A percentile compares a stretch with the other conserved stretches of the same genome.
These are phyloP conservation scores for Termitomyces sp. DNA, from an alignment of 768 basidiomycete species.

Conservation along the genomic window DNA sequence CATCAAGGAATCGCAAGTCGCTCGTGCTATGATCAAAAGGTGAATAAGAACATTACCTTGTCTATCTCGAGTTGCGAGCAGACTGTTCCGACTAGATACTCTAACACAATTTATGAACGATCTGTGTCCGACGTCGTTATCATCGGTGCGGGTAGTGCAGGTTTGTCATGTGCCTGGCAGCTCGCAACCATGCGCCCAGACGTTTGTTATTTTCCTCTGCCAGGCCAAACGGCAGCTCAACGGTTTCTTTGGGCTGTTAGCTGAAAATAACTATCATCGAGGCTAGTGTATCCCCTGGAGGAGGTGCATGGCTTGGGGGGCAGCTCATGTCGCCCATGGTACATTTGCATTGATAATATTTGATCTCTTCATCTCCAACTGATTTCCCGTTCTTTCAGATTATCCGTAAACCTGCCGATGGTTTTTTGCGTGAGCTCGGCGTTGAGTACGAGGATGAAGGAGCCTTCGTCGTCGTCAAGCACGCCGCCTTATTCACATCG, in stretches of 20 bases:
- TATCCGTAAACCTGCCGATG: slow-evolving; percentile 73
- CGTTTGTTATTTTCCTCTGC: slow-evolving; percentile 28
- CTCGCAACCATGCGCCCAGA: slow-evolving; percentile 67
- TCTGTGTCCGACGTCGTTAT: slow-evolving; percentile 77
- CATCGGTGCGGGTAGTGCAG: slow-evolving; percentile 69
- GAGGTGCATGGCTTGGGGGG: slow-evolving; percentile 77
- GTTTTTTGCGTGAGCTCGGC: slow-evolving; percentile 65
- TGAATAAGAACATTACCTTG: slow-evolving; percentile 18
- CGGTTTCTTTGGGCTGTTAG: slow-evolving; percentile 18
- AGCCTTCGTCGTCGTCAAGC: slow-evolving; percentile 74
- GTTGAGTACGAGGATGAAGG: slow-evolving; percentile 80
- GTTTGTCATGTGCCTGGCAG: slow-evolving; percentile 72
- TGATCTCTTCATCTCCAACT: not conserved
- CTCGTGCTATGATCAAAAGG: slow-evolving; percentile 76
- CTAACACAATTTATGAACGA: slow-evolving; percentile 69
- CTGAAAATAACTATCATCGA: slow-evolving; percentile 61
- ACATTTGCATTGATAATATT: not conserved
- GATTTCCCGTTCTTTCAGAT: slow-evolving; percentile 38
- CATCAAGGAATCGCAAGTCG: slow-evolving; percentile 73
- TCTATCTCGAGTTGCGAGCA: not conserved
- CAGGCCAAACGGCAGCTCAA: not conserved
- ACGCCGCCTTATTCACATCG: slow-evolving; percentile 79
- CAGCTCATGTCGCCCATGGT: slow-evolving; percentile 83
- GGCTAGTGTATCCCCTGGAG: slow-evolving; percentile 77
- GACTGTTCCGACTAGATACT: slow-evolving; percentile 47